Evolutionary conservation across 78 protist species (phyloP).

Genomic region (Tieghemostelium lacteum): DNA sequence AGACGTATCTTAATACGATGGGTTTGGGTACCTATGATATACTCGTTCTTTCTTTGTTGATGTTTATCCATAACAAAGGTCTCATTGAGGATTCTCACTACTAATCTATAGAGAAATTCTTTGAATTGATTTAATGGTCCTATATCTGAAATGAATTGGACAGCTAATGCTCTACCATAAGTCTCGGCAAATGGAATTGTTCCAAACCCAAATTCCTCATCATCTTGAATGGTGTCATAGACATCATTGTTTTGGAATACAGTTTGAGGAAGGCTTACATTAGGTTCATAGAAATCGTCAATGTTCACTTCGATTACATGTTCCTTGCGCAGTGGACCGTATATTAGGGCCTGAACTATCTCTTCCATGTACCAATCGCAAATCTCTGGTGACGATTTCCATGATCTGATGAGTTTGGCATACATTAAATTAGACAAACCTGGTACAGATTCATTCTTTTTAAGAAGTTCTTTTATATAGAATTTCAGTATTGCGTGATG

Average conservation of each 20-base stretch:
- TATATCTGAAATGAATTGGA: conserved; percentile 25
- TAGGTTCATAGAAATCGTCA: conserved; percentile 38
- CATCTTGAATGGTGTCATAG: conserved; percentile 33
- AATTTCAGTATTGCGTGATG: conserved; percentile 22
- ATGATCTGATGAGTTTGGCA: conserved; percentile 11
- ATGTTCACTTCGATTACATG: not conserved
- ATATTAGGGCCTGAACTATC: conserved; percentile 20
- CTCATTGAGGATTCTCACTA: not conserved
- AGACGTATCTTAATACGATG: conserved; percentile 62
- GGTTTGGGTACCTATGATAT: conserved; percentile 40
- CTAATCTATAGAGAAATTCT: conserved; percentile 21
- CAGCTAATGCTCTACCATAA: conserved; percentile 34
- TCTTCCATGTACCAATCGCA: conserved; percentile 33
- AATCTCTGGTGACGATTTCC: conserved; percentile 47
- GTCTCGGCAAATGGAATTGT: conserved; percentile 37
- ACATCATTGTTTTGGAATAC: conserved; percentile 50
- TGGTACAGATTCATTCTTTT: not conserved
- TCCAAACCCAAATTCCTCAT: conserved; percentile 58
- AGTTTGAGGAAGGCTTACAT: conserved; percentile 27
- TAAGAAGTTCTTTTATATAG: conserved; percentile 4
- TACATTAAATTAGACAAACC: conserved; percentile 42
- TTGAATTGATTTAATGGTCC: not conserved
- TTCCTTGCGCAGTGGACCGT: conserved; percentile 41
- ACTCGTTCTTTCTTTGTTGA: conserved; percentile 10
- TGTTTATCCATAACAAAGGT: conserved; percentile 22